Percentiles rank a stretch among this genome's conserved stretches.
These are phyloP conservation scores for Solidago caesia DNA, from an alignment of 129 eudicot genomes.

Conservation along the genomic window DNA sequence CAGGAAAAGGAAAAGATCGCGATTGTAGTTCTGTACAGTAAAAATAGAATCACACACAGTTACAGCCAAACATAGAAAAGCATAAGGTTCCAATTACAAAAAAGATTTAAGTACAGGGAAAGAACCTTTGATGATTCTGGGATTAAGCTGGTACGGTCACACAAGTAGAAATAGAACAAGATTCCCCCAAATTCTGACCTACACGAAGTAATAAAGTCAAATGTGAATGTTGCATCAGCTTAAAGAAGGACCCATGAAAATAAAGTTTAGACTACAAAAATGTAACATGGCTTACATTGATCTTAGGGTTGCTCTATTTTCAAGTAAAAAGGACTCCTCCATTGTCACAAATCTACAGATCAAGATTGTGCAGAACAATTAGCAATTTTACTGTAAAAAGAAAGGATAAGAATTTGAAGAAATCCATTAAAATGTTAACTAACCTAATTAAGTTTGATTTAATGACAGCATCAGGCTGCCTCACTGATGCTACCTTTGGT, in stretches of 20 bases:
- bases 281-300: constrained; percentile 65
- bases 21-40: constrained; percentile 73
- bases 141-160: constrained; percentile 85
- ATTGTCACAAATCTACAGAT: constrained; percentile 68
- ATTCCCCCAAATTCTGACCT: constrained; percentile 98
- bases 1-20: constrained; percentile 83
- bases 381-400: constrained; percentile 1
- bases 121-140: constrained; percentile 81
- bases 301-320: constrained; percentile 79
- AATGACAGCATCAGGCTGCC: constrained; percentile 52
- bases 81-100: neutral
- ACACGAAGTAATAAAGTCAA: constrained; percentile 27
- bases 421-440: constrained; percentile 8
- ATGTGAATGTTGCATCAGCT: constrained; percentile 16
- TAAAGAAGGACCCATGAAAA: constrained; percentile 17
- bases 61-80: neutral
- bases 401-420: neutral
- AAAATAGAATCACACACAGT: constrained; percentile 3
- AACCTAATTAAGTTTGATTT: constrained; percentile 78
- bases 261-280: constrained; percentile 5
- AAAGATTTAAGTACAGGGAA: constrained; percentile 2
- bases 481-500: constrained; percentile 64
- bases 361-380: constrained; percentile 21
- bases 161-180: constrained; percentile 77
- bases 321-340: constrained; percentile 92